Conservation (phyloP, 345 rosid genomes). For the Salix udensis region DNA sequence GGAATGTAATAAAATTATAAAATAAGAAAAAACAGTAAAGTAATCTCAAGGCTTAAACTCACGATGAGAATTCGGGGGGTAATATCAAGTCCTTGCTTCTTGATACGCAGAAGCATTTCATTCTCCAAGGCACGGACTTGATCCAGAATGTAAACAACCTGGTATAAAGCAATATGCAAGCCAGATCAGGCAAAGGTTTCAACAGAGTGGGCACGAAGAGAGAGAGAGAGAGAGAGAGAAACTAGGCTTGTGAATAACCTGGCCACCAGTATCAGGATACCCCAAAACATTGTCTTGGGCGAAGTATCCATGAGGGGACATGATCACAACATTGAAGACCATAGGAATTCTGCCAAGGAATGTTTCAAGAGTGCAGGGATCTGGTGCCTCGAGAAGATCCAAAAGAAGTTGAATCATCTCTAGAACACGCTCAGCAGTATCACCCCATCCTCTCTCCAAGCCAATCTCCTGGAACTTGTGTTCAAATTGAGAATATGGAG, state of each 20-base stretch:
- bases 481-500: conserved; percentile 58
- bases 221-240: background rate
- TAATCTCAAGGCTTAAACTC: conserved; percentile 14
- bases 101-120: conserved; percentile 87
- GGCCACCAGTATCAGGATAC: conserved; percentile 97
- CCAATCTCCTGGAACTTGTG: conserved; percentile 88
- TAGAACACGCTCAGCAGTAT: conserved; percentile 67
- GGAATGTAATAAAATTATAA: background rate
- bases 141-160: conserved; percentile 96
- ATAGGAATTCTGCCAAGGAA: conserved; percentile 84
- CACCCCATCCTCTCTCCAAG: conserved; percentile 94
- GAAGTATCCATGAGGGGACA: conserved; percentile 92
- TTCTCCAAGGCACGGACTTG: conserved; percentile 93
- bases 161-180: background rate
- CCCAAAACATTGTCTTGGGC: conserved; percentile 96
- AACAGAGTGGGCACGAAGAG: background rate
- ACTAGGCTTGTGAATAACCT: conserved; percentile 40
- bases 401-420: conserved; percentile 86
- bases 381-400: conserved; percentile 97
- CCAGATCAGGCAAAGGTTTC: background rate
- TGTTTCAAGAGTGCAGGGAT: conserved; percentile 84
- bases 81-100: conserved; percentile 85
- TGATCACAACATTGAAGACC: conserved; percentile 92
- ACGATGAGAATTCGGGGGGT: conserved; percentile 85
- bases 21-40: background rate